Percentiles rank a stretch among this genome's conserved stretches.
Conservation (phyloP, 2,329 filamentous ascomycete genomes). For the Fusarium haematococcum region DNA sequence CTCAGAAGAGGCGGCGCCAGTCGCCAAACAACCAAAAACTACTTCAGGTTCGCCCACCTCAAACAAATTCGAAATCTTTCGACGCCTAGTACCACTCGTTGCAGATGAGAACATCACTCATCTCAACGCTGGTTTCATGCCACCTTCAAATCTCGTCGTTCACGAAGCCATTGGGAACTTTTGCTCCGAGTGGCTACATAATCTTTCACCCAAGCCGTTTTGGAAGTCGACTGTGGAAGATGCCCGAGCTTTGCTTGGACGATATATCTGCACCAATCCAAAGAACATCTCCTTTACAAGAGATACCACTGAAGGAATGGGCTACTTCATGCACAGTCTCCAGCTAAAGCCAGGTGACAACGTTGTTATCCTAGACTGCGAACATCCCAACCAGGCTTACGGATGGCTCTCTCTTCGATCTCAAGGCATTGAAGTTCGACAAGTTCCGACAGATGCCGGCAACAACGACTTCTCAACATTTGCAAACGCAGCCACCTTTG, state of each 20-base stretch:
- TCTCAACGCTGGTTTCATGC: constrained; percentile 48
- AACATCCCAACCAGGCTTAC: constrained; percentile 49
- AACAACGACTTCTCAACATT: neutral
- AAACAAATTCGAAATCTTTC: neutral
- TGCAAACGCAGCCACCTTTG: constrained; percentile 31
- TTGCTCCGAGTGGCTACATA: constrained; percentile 41
- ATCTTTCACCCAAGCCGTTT: constrained; percentile 36
- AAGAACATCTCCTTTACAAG: constrained; percentile 45
- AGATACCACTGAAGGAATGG: constrained; percentile 49
- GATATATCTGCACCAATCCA: constrained; percentile 45
- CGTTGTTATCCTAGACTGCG: constrained; percentile 47
- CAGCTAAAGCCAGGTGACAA: constrained; percentile 46
- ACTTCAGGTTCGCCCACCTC: neutral
- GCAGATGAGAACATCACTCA: constrained; percentile 24
- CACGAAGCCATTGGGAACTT: constrained; percentile 46
- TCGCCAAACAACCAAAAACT: neutral
- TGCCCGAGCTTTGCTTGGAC: constrained; percentile 38
- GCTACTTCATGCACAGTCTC: constrained; percentile 43
- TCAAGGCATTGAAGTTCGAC: constrained; percentile 45
- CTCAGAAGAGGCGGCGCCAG: neutral
- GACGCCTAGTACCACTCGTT: constrained; percentile 9
- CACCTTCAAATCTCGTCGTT: constrained; percentile 47
- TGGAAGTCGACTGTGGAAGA: constrained; percentile 39
- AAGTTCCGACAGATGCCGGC: constrained; percentile 8
- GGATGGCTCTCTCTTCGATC: constrained; percentile 45